A percentile compares a stretch with the other conserved stretches of the same genome.
Conservation (phyloP, 768 basidiomycete species). For the Vararia minispora region DNA sequence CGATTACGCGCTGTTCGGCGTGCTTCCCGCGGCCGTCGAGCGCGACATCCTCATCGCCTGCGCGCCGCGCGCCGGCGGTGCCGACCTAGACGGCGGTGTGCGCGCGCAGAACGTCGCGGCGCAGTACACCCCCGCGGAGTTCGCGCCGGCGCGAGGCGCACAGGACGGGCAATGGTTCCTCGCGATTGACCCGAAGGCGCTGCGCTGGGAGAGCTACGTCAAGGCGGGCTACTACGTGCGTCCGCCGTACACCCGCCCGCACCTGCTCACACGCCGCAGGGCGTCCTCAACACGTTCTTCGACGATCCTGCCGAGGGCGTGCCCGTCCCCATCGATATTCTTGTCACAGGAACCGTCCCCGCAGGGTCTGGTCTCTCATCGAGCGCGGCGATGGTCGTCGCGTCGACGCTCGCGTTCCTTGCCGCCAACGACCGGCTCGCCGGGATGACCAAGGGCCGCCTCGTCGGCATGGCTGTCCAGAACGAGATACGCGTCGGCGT, state of each 20-base stretch:
- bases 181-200: conserved; percentile 56
- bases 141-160: conserved; percentile 39
- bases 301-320: conserved; percentile 10
- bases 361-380: conserved; percentile 82
- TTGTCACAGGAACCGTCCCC: conserved; percentile 76
- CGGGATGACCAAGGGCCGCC: conserved; percentile 48
- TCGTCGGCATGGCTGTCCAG: conserved; percentile 73
- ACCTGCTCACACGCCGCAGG: conserved; percentile 25
- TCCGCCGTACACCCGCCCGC: conserved; percentile 9
- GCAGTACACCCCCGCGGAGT: conserved; percentile 48
- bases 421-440: conserved; percentile 59
- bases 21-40: conserved; percentile 77
- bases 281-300: conserved; percentile 58
- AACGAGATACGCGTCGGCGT: conserved; percentile 82
- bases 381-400: conserved; percentile 86
- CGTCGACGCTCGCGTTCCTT: conserved; percentile 72
- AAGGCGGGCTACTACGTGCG: conserved; percentile 77
- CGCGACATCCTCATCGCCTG: conserved; percentile 76
- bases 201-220: conserved; percentile 82
- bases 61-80: conserved; percentile 28
- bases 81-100: conserved; percentile 39
- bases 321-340: conserved; percentile 56
- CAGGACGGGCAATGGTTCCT: conserved; percentile 56
- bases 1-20: conserved; percentile 77
- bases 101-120: conserved; percentile 49